These are phyloP conservation scores for Rhinocladiella similis DNA, from an alignment of 2,329 filamentous ascomycete species.

Conservation along the genomic window DNA sequence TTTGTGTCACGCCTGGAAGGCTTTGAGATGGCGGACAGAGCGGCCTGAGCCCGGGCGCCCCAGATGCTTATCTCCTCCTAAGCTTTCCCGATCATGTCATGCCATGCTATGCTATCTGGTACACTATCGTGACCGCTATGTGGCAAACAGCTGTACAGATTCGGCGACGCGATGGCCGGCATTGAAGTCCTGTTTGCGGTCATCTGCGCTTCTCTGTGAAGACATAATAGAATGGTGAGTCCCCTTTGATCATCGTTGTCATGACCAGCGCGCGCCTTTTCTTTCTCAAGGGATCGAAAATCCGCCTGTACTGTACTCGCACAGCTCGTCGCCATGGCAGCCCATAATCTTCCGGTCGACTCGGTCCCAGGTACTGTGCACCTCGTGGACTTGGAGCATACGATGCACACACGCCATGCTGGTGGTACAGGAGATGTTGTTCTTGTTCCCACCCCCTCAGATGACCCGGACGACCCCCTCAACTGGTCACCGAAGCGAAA, in stretches of 20 bases:
- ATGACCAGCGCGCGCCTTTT: not conserved
- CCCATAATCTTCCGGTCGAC: slow-evolving; percentile 22
- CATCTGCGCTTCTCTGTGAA: no score
- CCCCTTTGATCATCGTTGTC: no score
- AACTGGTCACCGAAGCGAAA: slow-evolving; percentile 40
- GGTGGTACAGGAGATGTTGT: slow-evolving; percentile 32
- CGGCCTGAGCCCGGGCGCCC: no score
- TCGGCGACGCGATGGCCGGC: no score
- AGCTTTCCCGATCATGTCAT: no score
- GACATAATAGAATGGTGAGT: no score
- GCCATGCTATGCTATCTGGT: no score
- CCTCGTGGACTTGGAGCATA: slow-evolving; percentile 37
- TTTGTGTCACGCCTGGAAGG: not conserved
- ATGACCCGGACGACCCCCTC: slow-evolving; percentile 43
- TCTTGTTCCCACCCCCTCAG: slow-evolving; percentile 38
- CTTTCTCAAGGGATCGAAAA: not conserved
- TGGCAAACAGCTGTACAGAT: no score
- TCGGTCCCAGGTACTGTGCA: slow-evolving; percentile 39
- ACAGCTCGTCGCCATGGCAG: slow-evolving; percentile 6
- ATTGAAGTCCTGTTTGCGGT: no score
- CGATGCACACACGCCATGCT: slow-evolving; percentile 29
- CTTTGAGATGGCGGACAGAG: not conserved
- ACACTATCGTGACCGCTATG: no score
- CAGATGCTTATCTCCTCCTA: no score
- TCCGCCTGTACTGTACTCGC: not conserved